phyloP scores from a whole-genome alignment of 345 rosid species.

The Arabis hirsuta region DNA sequence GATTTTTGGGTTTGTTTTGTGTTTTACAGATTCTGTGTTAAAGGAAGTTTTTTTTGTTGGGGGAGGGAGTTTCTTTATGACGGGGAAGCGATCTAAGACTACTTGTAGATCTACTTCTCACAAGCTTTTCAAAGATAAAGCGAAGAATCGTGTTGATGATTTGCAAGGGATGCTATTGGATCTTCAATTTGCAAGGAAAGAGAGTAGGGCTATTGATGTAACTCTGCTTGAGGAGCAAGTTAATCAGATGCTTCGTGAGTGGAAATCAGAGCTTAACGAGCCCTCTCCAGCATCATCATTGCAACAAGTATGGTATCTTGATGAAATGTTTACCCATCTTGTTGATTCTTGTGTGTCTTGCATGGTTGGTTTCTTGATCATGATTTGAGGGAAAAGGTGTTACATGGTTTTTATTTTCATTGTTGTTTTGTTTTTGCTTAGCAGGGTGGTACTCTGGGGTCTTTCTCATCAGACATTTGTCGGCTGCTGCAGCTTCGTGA shows the following conservation, averaged over 20 bases:
- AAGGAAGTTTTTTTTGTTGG: slow-evolving; percentile 18
- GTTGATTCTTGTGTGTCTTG: background rate
- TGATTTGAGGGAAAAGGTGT: background rate
- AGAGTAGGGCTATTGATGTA: slow-evolving; percentile 73
- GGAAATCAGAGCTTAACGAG: slow-evolving; percentile 98
- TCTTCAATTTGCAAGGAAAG: slow-evolving; percentile 94
- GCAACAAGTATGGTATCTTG: slow-evolving; percentile 71
- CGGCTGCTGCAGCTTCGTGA: slow-evolving; percentile 87
- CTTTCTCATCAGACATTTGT: slow-evolving; percentile 89
- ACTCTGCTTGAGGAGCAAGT: slow-evolving; percentile 94
- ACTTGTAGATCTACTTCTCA: slow-evolving; percentile 95
- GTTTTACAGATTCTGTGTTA: slow-evolving; percentile 37
- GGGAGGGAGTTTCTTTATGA: slow-evolving; percentile 41
- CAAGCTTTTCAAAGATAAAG: slow-evolving; percentile 92
- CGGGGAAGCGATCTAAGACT: slow-evolving; percentile 85
- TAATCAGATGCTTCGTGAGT: slow-evolving; percentile 99
- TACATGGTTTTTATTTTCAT: slow-evolving; percentile 9
- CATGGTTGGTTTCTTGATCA: slow-evolving; percentile 12
- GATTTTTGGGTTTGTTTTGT: slow-evolving; percentile 5
- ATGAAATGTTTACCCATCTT: background rate
- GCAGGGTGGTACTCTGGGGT: slow-evolving; percentile 83
- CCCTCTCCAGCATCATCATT: slow-evolving; percentile 96
- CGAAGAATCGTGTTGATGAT: slow-evolving; percentile 98
- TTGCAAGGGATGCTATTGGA: slow-evolving; percentile 84
- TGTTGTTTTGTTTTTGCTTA: slow-evolving; percentile 17